phyloP scores from a whole-genome alignment of 495 filamentous ascomycete species.

The Tirmania nivea region DNA sequence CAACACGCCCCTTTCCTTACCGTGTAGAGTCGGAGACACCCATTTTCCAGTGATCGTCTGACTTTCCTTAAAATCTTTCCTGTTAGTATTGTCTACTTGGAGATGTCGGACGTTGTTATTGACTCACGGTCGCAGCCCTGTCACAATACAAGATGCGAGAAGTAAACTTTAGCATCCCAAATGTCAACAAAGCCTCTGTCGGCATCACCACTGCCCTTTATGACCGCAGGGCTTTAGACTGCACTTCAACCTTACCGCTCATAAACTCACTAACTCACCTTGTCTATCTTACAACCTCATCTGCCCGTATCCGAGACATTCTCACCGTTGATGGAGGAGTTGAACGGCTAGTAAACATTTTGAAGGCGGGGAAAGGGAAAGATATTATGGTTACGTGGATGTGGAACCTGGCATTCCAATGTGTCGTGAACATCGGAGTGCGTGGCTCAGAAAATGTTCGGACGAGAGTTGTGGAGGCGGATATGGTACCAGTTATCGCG shows the following conservation, averaged over 20 bases:
- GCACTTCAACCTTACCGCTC: constrained; percentile 86
- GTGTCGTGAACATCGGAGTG: constrained; percentile 95
- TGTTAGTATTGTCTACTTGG: too few species aligned
- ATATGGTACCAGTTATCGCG: constrained; percentile 96
- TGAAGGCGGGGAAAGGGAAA: constrained; percentile 87
- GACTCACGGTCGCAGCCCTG: neutral
- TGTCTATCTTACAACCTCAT: constrained; percentile 95
- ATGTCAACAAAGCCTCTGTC: constrained; percentile 98
- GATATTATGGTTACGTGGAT: constrained; percentile 99
- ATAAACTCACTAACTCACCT: constrained; percentile 98
- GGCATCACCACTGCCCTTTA: constrained; percentile 97
- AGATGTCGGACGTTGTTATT: neutral
- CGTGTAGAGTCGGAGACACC: too few species aligned
- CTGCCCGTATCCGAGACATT: constrained; percentile 89
- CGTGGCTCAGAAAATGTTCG: constrained; percentile 81
- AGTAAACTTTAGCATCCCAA: constrained; percentile 98
- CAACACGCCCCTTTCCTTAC: too few species aligned
- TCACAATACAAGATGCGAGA: constrained; percentile 55
- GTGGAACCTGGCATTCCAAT: constrained; percentile 97
- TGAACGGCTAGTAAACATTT: constrained; percentile 84
- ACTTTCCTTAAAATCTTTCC: too few species aligned
- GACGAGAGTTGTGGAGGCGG: constrained; percentile 88
- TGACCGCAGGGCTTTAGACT: constrained; percentile 89
- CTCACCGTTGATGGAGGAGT: constrained; percentile 95
- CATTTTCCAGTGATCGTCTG: too few species aligned